Base-by-base conservation (phyloP, 2,329 filamentous ascomycete species). In the Penicillium sp. region DNA sequence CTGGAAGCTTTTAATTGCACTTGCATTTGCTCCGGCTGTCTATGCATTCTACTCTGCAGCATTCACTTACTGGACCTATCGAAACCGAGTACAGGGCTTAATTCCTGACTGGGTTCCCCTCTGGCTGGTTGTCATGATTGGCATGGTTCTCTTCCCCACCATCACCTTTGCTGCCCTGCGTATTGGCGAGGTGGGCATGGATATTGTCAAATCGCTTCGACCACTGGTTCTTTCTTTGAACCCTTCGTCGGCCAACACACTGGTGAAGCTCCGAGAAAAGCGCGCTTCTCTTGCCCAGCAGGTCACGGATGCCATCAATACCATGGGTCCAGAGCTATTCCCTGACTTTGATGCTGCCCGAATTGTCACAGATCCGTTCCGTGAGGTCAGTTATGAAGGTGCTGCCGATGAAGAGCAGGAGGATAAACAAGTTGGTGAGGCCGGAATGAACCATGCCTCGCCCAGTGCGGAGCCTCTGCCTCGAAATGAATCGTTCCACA, bases 111-210 rank as follows among this genome's bases (percentile, higher is more conserved):
- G 87, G 81, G 84, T 96, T 31, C 90, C 93, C 1, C 83, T 93
- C 56, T 96, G 89, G 86, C 72, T 86, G 22, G 84, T 96, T 11
- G 87, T 93, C 61, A 72, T 91, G 10, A 84, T 86, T 39, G 90
- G 92, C 49, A 88, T 90, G 78, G 81, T 91, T 48, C 79, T 96
- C 63, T 96, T 96, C 80, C 90, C 93, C 6, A 84, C 87, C 24
- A 89, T 97, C 66, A 97, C 93, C 0, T 97, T 96, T 74, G 93
- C 92, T 4, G 91, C 95, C 7, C 86, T 99, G 52, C 89, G 95
- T 11, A 96, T 98, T 64, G 95, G 95, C 47, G 95, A 99, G 77
- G 89, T 96, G n/a, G 95, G 93, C 52, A 97, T 99, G 92, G 95
- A 99, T 71, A 97, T 99, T 55, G 81, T 95, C 78, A 99, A 98